These are phyloP conservation scores for Sporisorium graminicola DNA, from an alignment of 1,284 basidiomycete genomes.

Conservation along the genomic window DNA sequence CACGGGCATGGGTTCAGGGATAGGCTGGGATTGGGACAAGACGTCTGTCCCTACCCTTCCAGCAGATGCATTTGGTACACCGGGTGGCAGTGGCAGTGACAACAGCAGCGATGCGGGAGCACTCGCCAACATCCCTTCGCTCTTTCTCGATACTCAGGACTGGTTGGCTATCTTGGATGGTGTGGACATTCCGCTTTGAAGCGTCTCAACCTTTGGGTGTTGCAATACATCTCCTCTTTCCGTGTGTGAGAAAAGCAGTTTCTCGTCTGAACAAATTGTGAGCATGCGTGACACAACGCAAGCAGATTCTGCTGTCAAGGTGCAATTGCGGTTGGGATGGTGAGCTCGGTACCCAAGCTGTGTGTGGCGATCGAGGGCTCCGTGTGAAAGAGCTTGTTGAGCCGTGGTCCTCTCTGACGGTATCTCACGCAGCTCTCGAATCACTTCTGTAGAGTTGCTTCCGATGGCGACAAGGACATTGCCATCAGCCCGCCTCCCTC, in stretches of 20 bases:
- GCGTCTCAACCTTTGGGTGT: not conserved
- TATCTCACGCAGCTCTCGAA: not conserved
- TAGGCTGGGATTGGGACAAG: constrained; percentile 18
- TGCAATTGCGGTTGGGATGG: too few relatives aligned
- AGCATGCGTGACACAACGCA: not conserved
- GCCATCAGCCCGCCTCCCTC: too few relatives aligned
- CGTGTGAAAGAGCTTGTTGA: too few relatives aligned
- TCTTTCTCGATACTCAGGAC: constrained; percentile 30
- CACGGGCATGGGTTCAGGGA: not conserved
- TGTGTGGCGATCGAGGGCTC: too few relatives aligned
- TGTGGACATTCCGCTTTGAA: constrained; percentile 30
- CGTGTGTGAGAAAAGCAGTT: not conserved
- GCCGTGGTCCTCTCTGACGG: too few relatives aligned
- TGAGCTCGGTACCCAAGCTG: too few relatives aligned
- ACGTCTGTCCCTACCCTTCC: not conserved
- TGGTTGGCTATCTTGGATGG: constrained; percentile 39
- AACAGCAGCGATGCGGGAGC: constrained; percentile 14
- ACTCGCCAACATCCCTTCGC: constrained; percentile 18
- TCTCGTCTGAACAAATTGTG: too few relatives aligned
- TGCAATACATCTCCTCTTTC: not conserved
- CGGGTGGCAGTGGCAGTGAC: not conserved
- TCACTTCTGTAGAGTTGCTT: too few relatives aligned
- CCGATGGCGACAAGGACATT: too few relatives aligned
- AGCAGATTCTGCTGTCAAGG: not conserved
- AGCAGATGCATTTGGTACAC: not conserved